Conservation (phyloP, 78 protist species). For the Dictyostelium intermedium region DNA sequence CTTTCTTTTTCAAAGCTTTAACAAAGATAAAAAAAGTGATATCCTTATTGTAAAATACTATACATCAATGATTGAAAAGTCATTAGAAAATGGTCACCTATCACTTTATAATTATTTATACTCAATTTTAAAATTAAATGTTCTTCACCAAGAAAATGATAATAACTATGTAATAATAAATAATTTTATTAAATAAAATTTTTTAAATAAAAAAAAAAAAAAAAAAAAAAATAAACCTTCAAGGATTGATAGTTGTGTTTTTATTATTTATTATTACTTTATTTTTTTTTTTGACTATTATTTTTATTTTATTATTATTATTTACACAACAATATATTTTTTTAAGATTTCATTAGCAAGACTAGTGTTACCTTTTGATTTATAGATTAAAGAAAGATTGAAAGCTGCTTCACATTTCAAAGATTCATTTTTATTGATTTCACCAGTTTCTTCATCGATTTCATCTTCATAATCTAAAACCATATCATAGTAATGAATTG, state of each 20-base stretch:
- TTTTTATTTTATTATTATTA: no score
- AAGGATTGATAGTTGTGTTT: no score
- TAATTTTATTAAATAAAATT: no score
- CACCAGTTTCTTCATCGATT: conserved; percentile 3
- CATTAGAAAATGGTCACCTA: not conserved
- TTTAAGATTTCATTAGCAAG: conserved; percentile 25
- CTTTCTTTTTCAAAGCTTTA: not conserved
- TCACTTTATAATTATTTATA: not conserved
- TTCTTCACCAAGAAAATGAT: not conserved
- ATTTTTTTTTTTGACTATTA: not conserved
- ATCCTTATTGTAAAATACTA: not conserved
- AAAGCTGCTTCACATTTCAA: conserved; percentile 66
- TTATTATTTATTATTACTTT: not conserved
- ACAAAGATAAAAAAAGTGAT: not conserved
- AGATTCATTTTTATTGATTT: conserved; percentile 4
- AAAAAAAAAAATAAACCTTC: no score
- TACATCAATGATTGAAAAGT: not conserved
- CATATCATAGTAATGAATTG: conserved; percentile 16
- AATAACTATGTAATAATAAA: not conserved
- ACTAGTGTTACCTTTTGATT: conserved; percentile 15
- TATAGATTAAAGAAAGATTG: conserved; percentile 49
- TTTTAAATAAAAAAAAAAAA: no score
- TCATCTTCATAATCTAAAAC: not conserved
- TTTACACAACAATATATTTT: conserved; percentile 43
- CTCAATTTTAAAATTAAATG: not conserved